Percentiles rank a stretch among this genome's conserved stretches.
Evolutionary conservation across 2,329 filamentous ascomycete species (phyloP).

Genomic region (Ascochyta lentis): DNA sequence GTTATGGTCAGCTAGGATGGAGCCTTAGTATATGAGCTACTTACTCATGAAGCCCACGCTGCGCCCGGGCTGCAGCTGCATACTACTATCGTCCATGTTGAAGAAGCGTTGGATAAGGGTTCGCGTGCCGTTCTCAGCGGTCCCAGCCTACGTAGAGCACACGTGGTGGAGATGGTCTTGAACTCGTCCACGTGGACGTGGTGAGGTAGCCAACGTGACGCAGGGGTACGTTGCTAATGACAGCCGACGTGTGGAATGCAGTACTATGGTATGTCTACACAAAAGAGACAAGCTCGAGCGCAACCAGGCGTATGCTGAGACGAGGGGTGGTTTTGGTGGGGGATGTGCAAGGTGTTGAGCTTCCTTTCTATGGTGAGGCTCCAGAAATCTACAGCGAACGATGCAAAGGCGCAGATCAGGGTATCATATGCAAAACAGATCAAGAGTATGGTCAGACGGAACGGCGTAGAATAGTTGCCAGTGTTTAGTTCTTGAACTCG

Average conservation of each 20-base stretch:
- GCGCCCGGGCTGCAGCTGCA: conserved; percentile 41
- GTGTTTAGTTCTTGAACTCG: background rate
- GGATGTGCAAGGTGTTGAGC: background rate
- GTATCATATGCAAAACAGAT: conserved; percentile 3
- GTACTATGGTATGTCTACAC: background rate
- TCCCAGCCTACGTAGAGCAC: background rate
- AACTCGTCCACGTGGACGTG: conserved; percentile 38
- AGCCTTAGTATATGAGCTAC: background rate
- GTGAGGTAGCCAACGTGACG: background rate
- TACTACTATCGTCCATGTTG: conserved; percentile 40
- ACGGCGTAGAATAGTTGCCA: background rate
- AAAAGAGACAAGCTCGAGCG: background rate
- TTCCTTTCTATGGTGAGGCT: background rate
- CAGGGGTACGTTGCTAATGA: background rate
- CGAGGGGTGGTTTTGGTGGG: conserved; percentile 1
- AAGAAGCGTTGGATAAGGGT: background rate
- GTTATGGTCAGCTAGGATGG: conserved; percentile 19
- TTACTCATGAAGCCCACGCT: conserved; percentile 52
- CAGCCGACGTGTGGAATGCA: background rate
- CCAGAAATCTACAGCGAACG: background rate
- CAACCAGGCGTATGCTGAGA: background rate
- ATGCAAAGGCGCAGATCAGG: background rate
- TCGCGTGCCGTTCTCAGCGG: conserved; percentile 17
- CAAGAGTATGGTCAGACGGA: background rate
- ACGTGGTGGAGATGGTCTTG: conserved; percentile 17